phyloP scores from a whole-genome alignment of 2,329 filamentous ascomycete species.

The Beauveria rudraprayagi region DNA sequence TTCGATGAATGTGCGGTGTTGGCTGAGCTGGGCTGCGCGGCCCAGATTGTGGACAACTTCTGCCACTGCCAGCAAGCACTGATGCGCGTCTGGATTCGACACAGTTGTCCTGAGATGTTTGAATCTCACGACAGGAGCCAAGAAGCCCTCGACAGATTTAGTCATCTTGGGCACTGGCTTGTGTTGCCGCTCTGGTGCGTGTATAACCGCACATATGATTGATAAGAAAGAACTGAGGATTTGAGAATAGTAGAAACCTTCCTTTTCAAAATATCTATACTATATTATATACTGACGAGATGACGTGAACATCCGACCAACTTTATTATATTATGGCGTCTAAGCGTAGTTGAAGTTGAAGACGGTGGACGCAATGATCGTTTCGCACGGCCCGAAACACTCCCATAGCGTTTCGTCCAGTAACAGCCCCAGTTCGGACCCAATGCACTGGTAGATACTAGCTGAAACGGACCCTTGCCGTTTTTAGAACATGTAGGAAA shows the following conservation, averaged over 20 bases:
- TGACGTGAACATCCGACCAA: background rate
- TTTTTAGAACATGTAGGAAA: too few species aligned
- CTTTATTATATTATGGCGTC: background rate
- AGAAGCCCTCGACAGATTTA: background rate
- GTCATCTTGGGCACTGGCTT: conserved; percentile 16
- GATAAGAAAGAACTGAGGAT: too few species aligned
- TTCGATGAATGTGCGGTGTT: background rate
- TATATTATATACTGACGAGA: background rate
- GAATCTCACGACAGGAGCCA: background rate
- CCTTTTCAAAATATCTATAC: too few species aligned
- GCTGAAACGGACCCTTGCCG: too few species aligned
- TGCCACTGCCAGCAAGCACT: background rate
- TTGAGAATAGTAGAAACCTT: too few species aligned
- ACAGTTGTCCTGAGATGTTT: background rate
- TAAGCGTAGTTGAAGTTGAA: background rate
- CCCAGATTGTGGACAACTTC: background rate
- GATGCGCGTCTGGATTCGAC: background rate
- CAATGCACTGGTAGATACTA: too few species aligned
- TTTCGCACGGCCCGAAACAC: background rate
- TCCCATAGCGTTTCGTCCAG: background rate
- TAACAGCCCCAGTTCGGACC: too few species aligned
- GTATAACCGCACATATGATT: background rate
- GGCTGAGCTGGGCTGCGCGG: background rate
- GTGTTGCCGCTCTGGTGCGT: background rate
- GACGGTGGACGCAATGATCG: too few species aligned